phyloP scores from a whole-genome alignment of 495 filamentous ascomycete genomes.

The Daldinia concentrica region DNA sequence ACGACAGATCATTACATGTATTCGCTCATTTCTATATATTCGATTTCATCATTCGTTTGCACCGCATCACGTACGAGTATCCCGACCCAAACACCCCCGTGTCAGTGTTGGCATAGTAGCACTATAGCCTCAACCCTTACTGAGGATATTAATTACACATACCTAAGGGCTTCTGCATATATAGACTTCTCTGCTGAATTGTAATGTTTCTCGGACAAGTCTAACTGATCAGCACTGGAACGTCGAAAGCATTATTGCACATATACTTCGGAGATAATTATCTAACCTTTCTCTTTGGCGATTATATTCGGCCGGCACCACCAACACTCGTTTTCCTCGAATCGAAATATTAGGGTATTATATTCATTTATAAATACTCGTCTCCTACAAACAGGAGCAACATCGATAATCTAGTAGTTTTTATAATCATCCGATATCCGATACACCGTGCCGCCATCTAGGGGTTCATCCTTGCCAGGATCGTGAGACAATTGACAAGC shows the following conservation, averaged over 20 bases:
- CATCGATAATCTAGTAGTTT: not conserved
- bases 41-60: conserved; percentile 5
- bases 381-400: not conserved
- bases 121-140: not conserved
- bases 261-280: conserved; percentile 3
- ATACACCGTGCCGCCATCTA: conserved; percentile 21
- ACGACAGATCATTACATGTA: not conserved
- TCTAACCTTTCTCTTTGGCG: not conserved
- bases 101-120: conserved; percentile 12
- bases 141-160: conserved; percentile 1
- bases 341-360: not conserved
- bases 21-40: conserved; percentile 8
- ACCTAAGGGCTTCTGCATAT: conserved; percentile 4
- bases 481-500: conserved; percentile 41
- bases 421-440: conserved; percentile 24
- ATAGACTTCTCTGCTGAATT: conserved; percentile 24
- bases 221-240: conserved; percentile 25
- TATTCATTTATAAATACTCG: conserved; percentile 1
- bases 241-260: conserved; percentile 16
- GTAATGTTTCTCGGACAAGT: conserved; percentile 21
- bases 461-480: conserved; percentile 30
- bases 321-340: conserved; percentile 4
- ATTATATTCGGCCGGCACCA: not conserved
- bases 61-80: conserved; percentile 1
- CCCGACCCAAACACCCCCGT: conserved; percentile 8